Evolutionary conservation across 148 eudicot species (phyloP), one percentile per base, ranked within the genome.

Genomic region (Polygonum aviculare): DNA sequence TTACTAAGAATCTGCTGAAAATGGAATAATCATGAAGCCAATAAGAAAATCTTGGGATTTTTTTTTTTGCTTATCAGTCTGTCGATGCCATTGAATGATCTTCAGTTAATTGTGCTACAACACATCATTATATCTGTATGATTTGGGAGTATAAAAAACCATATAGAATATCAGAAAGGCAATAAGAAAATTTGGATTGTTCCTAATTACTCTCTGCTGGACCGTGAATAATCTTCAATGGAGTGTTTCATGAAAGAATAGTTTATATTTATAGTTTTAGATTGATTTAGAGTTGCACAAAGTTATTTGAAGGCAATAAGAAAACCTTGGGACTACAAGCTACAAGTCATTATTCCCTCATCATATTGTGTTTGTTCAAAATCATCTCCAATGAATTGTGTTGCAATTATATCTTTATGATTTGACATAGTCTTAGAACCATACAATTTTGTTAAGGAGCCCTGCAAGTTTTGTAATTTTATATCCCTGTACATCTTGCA

Each of bases 401-500:
- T 54, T 54, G 60, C 8, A 54, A 54, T 18, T 54, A 16, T 22
- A 21, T 9, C 47, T 44, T 44, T 22, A 59, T 59, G 65, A 11
- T 26, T 6, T 12, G 10, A 6, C 0, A 59, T 21, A 1, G 5
- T 26, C 26, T 12, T 62, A 26, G 16, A 62, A 26, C 31, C 36
- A 62, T 62, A 65, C 71, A 65, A 12, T 7, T 12, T 31, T 19
- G 12, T 11, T 12, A 65, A 33, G 21, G 71, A 11, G 0, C 12
- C 7, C 39, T 65, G 71, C 71, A 33, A 65, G n/a, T 22, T 65
- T 9, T 65, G n/a, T 33, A 14, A 11, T 14, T 36, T 41, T 65
- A 35, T 67, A 38, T 36, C 44, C 69, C 69, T 78, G 62, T 0
- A 40, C 33, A 73, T 81, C 74, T 80, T 81, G 76, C 87, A 95